phyloP scores from a whole-genome alignment of 2,329 filamentous ascomycete species.

The Aspergillus alliaceus region DNA sequence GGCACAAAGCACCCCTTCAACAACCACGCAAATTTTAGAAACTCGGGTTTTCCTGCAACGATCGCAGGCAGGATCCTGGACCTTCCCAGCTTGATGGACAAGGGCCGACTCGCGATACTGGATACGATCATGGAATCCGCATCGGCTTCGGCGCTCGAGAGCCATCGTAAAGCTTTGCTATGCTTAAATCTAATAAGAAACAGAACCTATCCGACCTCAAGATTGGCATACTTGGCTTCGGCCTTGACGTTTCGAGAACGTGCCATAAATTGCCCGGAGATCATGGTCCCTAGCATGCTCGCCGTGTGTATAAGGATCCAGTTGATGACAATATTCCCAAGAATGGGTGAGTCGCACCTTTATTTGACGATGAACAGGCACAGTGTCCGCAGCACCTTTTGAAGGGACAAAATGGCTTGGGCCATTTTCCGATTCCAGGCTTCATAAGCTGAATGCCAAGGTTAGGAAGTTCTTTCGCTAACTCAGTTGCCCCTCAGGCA shows the following conservation, averaged over 20 bases:
- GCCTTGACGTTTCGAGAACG: slow-evolving; percentile 19
- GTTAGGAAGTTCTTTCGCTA: neutral
- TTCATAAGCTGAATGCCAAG: neutral
- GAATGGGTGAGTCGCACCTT: neutral
- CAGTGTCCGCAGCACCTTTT: too few species aligned
- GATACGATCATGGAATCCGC: too few species aligned
- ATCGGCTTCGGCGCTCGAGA: too few species aligned
- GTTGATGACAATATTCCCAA: slow-evolving; percentile 6
- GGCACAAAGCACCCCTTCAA: too few species aligned
- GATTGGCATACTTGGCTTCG: slow-evolving; percentile 14
- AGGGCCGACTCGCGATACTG: too few species aligned
- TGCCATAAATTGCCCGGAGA: slow-evolving; percentile 18
- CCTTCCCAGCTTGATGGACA: too few species aligned
- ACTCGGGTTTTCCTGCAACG: too few species aligned
- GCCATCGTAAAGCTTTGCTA: too few species aligned
- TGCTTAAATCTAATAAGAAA: too few species aligned
- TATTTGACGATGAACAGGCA: neutral
- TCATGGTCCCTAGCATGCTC: slow-evolving; percentile 17
- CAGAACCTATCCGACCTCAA: slow-evolving; percentile 16
- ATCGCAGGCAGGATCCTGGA: too few species aligned
- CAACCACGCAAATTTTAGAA: too few species aligned
- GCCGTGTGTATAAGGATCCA: slow-evolving; percentile 15
- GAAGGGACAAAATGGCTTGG: neutral
- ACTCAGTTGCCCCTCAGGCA: neutral
- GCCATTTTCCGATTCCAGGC: neutral